Conservation (phyloP, 805 yeast species). For the Starmerella vitae region DNA sequence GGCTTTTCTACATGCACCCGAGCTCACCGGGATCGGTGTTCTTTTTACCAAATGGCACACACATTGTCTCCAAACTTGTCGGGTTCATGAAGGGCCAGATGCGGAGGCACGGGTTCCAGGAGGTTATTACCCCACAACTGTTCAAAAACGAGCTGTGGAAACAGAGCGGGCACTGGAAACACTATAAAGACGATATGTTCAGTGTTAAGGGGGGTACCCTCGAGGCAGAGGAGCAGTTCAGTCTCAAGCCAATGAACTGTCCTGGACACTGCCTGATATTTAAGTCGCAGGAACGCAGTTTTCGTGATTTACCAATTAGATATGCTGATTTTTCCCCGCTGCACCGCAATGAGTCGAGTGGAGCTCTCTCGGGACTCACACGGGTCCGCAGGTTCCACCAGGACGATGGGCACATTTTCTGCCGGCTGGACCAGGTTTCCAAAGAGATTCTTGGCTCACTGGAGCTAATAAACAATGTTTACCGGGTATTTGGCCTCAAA, state of each 20-base stretch:
- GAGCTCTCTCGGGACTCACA: constrained; percentile 84
- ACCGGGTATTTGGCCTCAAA: constrained; percentile 49
- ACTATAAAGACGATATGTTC: constrained; percentile 90
- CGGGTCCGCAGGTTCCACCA: constrained; percentile 92
- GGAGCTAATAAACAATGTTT: constrained; percentile 59
- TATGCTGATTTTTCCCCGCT: constrained; percentile 80
- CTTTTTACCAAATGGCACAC: constrained; percentile 84
- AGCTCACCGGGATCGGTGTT: constrained; percentile 85
- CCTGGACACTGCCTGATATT: constrained; percentile 75
- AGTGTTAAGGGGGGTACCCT: constrained; percentile 39
- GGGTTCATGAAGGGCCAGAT: constrained; percentile 80
- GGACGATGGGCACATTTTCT: constrained; percentile 95
- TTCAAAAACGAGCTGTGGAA: constrained; percentile 78
- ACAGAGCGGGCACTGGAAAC: constrained; percentile 89
- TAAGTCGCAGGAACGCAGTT: constrained; percentile 60
- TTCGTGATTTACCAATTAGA: constrained; percentile 75
- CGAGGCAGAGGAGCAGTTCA: constrained; percentile 38
- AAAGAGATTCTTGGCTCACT: constrained; percentile 61
- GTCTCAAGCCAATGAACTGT: constrained; percentile 73
- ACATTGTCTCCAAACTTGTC: constrained; percentile 65
- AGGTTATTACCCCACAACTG: constrained; percentile 83
- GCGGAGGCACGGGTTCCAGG: constrained; percentile 67
- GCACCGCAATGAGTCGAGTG: constrained; percentile 90
- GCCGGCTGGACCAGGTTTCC: constrained; percentile 62
- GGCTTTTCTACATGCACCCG: constrained; percentile 63